Evolutionary conservation across 352 stramenopile genomes (phyloP).

Genomic region (Globisporangium barbulae): DNA sequence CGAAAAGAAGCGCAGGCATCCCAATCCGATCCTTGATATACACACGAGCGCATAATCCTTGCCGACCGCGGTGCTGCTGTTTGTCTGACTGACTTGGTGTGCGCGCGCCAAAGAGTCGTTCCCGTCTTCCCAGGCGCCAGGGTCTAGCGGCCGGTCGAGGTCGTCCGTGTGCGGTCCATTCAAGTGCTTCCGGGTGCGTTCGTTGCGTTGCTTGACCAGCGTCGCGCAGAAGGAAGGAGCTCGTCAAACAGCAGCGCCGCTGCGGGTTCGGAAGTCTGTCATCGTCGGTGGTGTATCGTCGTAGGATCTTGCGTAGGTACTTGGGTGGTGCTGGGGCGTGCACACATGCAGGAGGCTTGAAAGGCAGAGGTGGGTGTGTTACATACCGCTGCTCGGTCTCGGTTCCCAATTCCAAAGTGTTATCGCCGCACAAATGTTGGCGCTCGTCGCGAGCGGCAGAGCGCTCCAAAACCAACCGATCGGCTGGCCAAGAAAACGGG

Average conservation of each 20-base stretch:
- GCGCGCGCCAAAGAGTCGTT: conserved; percentile 15
- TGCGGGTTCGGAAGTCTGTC: conserved; percentile 14
- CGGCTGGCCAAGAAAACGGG: conserved; percentile 3
- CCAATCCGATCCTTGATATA: conserved; percentile 88
- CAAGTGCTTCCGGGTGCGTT: conserved; percentile 1
- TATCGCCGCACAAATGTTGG: conserved; percentile 2
- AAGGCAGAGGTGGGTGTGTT: not conserved
- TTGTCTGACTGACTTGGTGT: conserved; percentile 7
- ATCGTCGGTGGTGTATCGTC: conserved; percentile 13
- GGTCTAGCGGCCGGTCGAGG: conserved; percentile 6
- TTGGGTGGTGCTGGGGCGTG: conserved; percentile 2
- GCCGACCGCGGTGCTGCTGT: conserved; percentile 25
- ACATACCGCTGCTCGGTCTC: conserved; percentile 76
- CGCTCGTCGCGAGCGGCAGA: not conserved
- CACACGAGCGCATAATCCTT: conserved; percentile 48
- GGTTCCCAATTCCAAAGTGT: conserved; percentile 85
- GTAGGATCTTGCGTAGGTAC: conserved; percentile 20
- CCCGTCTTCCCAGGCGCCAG: conserved; percentile 14
- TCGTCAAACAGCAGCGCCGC: conserved; percentile 13
- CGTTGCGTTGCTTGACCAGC: not conserved
- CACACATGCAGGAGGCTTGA: not conserved
- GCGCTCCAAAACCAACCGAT: conserved; percentile 7
- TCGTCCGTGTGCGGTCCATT: conserved; percentile 12
- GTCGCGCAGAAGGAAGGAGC: not conserved
- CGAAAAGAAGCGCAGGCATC: conserved; percentile 11